phyloP scores from a whole-genome alignment of 768 basidiomycete species.

The Phlegmacium glaucopus region DNA sequence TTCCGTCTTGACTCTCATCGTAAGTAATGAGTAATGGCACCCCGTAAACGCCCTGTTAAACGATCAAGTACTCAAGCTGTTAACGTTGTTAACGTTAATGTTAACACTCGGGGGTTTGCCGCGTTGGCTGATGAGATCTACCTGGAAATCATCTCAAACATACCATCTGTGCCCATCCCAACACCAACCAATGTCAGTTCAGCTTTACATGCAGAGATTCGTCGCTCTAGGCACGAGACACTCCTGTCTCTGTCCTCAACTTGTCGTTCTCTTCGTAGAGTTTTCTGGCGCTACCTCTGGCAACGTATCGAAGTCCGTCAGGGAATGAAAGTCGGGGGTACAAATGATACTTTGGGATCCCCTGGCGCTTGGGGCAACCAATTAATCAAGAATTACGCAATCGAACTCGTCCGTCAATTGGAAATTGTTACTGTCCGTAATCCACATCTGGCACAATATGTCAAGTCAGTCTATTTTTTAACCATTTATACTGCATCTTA shows the following conservation, averaged over 20 bases:
- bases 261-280: slow-evolving; percentile 8
- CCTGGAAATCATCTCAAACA: slow-evolving; percentile 8
- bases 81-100: no score
- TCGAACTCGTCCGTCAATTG: slow-evolving; percentile 12
- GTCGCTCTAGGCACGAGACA: neutral
- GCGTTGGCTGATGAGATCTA: slow-evolving; percentile 8
- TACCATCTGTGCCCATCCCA: slow-evolving; percentile 2
- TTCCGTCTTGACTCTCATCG: no score
- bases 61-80: no score
- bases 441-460: slow-evolving; percentile 7
- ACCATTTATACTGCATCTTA: no score
- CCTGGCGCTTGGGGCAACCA: neutral
- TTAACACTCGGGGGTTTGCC: slow-evolving; percentile 3
- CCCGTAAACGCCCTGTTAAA: no score
- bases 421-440: slow-evolving; percentile 13
- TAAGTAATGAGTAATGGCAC: no score
- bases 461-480: slow-evolving; percentile 8
- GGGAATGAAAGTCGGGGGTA: neutral
- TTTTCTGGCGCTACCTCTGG: slow-evolving; percentile 10
- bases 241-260: slow-evolving; percentile 8
- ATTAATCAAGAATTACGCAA: neutral
- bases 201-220: neutral
- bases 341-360: neutral
- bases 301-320: slow-evolving; percentile 12
- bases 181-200: neutral